Base-by-base conservation (phyloP, 495 filamentous ascomycete species). In the Aspergillus indologenus region DNA sequence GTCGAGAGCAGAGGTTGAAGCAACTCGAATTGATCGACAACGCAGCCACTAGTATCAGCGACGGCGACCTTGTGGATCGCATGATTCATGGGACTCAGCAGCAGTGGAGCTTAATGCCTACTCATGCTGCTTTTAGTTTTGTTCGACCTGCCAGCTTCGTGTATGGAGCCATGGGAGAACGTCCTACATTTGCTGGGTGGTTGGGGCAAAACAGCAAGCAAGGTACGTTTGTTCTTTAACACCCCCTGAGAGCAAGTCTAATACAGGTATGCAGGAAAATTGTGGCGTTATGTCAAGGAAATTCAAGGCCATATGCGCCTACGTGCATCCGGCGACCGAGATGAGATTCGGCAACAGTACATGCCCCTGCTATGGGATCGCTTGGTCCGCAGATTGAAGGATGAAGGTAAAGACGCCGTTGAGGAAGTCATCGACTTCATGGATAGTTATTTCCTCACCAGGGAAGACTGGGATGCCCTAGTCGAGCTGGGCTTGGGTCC, bases 41-140 rank as follows among this genome's bases (percentile, higher is more conserved):
- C 68, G 94, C 94, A 21, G 92, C 94, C 0, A 87, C 91, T 57
- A 96, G 92, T 66, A 97, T 99, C 71, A 96, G 91, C 63, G 94
- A 99, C 65, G 95, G 95, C 19, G 94, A 99, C 67, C 81, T 99
- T 42, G 91, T 97, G 12, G 95, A 99, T 71, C 81, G 91, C 20
- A 96, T 99, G 91, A 99, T 99, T 51, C 94, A 98, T 71, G 94
- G 94, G 18, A 88, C 90, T 12, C 95, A 99, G 70, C 94, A 98
- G 62, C 94, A 98, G 58, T 99, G 94, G 94, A 91, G 87, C 66
- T 74, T 99, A 53, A 98, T 99, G 94, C 94, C 94, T 9, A 90
- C 88, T 5, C 94, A 99, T 74, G 95, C 91, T n/a, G 82, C 96
- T 45, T 96, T 99, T 76, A 95, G 92, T 62, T 95, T 96, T 56